phyloP scores from a whole-genome alignment of 768 basidiomycete species.

The Leccinum rimulosum region DNA sequence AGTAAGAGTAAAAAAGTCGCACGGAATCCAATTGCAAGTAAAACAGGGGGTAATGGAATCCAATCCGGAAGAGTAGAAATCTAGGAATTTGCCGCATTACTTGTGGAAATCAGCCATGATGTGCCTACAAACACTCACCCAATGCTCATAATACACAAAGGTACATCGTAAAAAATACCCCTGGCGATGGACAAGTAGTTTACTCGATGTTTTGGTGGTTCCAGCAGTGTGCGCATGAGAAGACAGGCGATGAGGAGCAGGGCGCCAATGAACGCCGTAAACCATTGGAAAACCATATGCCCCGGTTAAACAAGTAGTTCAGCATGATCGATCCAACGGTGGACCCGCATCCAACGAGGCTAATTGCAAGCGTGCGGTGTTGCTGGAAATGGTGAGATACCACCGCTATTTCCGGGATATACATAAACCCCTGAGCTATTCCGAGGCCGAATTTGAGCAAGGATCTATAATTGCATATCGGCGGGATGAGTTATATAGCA shows the following conservation, averaged over 20 bases:
- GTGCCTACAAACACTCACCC: constrained; percentile 17
- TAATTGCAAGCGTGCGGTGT: constrained; percentile 43
- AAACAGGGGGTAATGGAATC: constrained; percentile 51
- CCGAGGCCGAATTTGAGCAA: constrained; percentile 46
- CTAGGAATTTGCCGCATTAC: constrained; percentile 2
- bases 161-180: constrained; percentile 13
- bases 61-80: constrained; percentile 29
- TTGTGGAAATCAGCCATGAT: neutral
- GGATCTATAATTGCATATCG: constrained; percentile 31
- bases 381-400: constrained; percentile 44
- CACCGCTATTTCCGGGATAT: constrained; percentile 43
- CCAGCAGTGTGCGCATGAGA: constrained; percentile 40
- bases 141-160: constrained; percentile 16
- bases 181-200: constrained; percentile 18
- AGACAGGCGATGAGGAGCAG: constrained; percentile 34
- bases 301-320: constrained; percentile 23
- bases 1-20: neutral
- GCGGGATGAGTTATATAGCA: neutral
- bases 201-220: constrained; percentile 20
- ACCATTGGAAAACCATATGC: constrained; percentile 41
- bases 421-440: constrained; percentile 44
- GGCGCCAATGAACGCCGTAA: constrained; percentile 40
- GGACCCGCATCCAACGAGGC: constrained; percentile 40
- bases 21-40: constrained; percentile 53
- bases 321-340: constrained; percentile 33